A percentile compares a stretch with the other conserved stretches of the same genome.
These are phyloP conservation scores for Mucor racemosus DNA, from an alignment of 371 early-diverging fungal species.

Conservation along the genomic window DNA sequence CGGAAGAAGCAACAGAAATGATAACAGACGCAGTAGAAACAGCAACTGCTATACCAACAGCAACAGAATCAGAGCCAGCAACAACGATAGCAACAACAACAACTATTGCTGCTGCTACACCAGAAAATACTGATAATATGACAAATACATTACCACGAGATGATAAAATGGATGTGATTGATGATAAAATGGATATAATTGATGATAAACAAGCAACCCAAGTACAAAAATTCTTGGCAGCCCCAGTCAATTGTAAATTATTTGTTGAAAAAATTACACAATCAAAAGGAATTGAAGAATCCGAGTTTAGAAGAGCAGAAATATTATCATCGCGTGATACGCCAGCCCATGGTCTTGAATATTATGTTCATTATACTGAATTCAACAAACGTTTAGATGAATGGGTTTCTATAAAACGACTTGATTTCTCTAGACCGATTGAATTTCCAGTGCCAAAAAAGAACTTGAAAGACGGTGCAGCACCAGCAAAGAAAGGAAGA, in stretches of 20 bases:
- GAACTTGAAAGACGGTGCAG: conserved; percentile 55
- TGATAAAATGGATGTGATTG: not conserved
- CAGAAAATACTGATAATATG: too few species aligned
- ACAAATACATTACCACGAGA: not conserved
- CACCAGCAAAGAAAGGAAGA: conserved; percentile 38
- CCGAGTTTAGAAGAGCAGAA: conserved; percentile 88
- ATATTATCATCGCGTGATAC: conserved; percentile 84
- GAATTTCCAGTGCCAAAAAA: conserved; percentile 62
- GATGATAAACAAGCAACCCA: conserved; percentile 12
- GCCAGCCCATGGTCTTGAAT: conserved; percentile 63
- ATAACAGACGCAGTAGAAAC: not conserved
- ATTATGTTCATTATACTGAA: conserved; percentile 98
- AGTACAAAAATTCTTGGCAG: conserved; percentile 35
- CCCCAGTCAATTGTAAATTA: conserved; percentile 67
- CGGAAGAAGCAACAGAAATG: not conserved
- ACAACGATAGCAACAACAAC: not conserved
- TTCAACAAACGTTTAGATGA: conserved; percentile 99
- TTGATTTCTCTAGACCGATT: conserved; percentile 78
- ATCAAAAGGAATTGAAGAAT: conserved; percentile 37
- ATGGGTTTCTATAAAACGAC: conserved; percentile 84
- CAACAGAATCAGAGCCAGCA: not conserved
- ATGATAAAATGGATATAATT: not conserved
- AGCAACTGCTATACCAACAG: too few species aligned
- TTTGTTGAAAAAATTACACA: conserved; percentile 69
- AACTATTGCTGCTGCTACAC: too few species aligned